Base-by-base conservation (phyloP, 148 eudicot genomes). In the Agrostemma githago region DNA sequence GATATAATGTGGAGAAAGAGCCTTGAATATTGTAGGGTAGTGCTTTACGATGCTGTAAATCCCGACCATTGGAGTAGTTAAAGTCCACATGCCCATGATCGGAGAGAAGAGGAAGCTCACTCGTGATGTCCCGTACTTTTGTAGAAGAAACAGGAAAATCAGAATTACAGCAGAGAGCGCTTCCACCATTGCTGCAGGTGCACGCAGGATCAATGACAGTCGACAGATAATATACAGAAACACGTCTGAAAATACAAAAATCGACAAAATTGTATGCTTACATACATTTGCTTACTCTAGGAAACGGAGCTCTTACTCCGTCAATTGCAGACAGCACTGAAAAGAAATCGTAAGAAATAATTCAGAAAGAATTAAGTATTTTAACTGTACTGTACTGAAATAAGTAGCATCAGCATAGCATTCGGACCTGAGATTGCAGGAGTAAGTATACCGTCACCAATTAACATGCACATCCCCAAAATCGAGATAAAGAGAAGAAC, bases 391-490 rank as follows among this genome's bases (percentile, higher is more conserved):
- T 58, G 14, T 48, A 26, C 8, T 3, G 10, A 37, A 73, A 59
- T 16, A 63, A 62, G 41, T 26, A 11, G 37, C 48, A 54, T n/a
- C 70, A 21, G 42, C 68, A 72, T 70, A 21, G 42, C 68, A 72
- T 64, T 61, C 65, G 75, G 37, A 89, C 94, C 93, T 82, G 91
- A 89, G 56, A 88, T 89, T 26, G 94, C 93, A 76, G 93, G 93
- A 42, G 93, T 89, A 61, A 89, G 89, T 78, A 87, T 82, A 43
- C 93, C 93, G 72, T 89, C 94, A 43, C 94, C 89, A 66, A 89
- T 89, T 37, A 89, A 79, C 94, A 89, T 89, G 83, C 94, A 89
- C 88, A 84, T 89, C 68, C 93, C 93, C 16, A 89, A 78, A 76
- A 89, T 84, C 26, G 90, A 83, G 73, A 89, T 82, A 76, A 89